Percentiles rank a stretch among this genome's conserved stretches.
Conservation (phyloP, 257 asterid genomes). For the Solanum okadae region DNA sequence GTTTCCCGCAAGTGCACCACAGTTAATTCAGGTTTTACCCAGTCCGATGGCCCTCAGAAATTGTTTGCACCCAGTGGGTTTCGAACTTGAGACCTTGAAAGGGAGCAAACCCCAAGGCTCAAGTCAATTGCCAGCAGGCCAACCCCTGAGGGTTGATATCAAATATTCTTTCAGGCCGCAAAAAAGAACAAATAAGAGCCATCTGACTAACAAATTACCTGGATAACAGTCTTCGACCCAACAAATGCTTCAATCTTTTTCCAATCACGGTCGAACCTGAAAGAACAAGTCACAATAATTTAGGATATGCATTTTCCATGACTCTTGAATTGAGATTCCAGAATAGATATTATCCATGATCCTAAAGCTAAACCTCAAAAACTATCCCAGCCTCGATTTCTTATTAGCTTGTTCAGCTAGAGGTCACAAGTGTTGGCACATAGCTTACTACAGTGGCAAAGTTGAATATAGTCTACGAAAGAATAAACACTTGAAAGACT, state of each 20-base stretch:
- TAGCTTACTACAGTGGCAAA: neutral
- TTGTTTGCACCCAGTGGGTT: no score
- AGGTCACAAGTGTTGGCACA: neutral
- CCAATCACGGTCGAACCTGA: conserved; percentile 89
- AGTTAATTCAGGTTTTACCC: no score
- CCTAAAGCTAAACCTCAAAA: neutral
- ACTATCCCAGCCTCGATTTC: neutral
- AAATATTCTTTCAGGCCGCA: neutral
- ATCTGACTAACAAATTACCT: conserved; percentile 27
- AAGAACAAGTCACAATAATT: neutral
- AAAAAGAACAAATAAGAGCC: neutral
- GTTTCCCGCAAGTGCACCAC: no score
- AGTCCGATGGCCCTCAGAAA: no score
- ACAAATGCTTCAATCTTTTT: conserved; percentile 80
- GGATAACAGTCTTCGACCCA: conserved; percentile 76
- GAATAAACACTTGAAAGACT: neutral
- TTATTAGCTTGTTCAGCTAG: neutral
- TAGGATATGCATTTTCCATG: neutral
- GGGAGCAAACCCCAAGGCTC: no score
- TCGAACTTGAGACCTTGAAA: no score
- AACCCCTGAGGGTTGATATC: no score
- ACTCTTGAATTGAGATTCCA: neutral
- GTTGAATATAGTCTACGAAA: neutral
- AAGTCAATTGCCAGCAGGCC: no score
- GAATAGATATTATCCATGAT: neutral